These are phyloP conservation scores for Xylaria sp. DNA, from an alignment of 2,329 filamentous ascomycete species.

Conservation along the genomic window DNA sequence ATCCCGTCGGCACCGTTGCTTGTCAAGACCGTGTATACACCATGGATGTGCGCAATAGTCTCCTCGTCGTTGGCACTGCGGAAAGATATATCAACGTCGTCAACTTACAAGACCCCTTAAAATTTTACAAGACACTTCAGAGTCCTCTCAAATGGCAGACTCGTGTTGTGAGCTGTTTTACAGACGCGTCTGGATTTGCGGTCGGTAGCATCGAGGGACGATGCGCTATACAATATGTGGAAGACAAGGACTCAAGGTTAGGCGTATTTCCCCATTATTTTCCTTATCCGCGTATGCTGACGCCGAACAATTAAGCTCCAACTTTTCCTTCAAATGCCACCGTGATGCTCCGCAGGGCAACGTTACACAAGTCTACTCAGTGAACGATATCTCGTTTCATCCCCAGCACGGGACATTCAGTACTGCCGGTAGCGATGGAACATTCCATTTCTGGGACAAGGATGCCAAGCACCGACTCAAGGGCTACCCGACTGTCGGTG, in stretches of 20 bases:
- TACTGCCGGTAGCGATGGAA: conserved; percentile 93
- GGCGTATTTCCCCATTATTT: conserved; percentile 38
- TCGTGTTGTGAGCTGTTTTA: conserved; percentile 92
- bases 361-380: conserved; percentile 88
- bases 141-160: conserved; percentile 99
- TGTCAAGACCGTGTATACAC: conserved; percentile 87
- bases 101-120: conserved; percentile 86
- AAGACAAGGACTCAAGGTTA: conserved; percentile 88
- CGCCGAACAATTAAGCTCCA: conserved; percentile 65
- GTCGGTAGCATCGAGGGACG: conserved; percentile 97
- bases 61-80: conserved; percentile 91
- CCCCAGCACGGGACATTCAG: conserved; percentile 97
- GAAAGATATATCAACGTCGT: conserved; percentile 97
- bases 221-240: conserved; percentile 97
- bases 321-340: conserved; percentile 99
- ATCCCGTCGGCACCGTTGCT: conserved; percentile 72
- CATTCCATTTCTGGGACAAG: conserved; percentile 97
- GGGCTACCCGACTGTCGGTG: conserved; percentile 86
- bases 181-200: conserved; percentile 89
- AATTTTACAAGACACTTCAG: conserved; percentile 96
- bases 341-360: conserved; percentile 81
- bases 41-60: conserved; percentile 88
- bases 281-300: conserved; percentile 21
- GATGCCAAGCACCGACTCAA: conserved; percentile 89
- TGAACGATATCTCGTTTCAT: conserved; percentile 98